phyloP scores from a whole-genome alignment of 1,139 yeast genomes.

The Suhomyces yuchorum region DNA sequence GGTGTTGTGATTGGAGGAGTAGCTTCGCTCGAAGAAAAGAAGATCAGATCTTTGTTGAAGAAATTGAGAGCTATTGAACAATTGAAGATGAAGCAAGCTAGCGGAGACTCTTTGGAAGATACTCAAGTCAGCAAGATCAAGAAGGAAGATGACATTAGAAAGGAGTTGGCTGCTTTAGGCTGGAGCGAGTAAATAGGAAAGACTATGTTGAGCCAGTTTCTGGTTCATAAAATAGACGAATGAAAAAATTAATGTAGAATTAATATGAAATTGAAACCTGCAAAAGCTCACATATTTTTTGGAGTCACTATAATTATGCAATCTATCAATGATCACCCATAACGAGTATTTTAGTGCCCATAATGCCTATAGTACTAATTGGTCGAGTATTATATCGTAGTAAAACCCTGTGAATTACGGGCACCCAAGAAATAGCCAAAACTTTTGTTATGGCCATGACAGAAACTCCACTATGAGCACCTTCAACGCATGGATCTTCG shows the following conservation, averaged over 20 bases:
- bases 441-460: no score
- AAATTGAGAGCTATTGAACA: conserved; percentile 92
- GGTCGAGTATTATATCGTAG: no score
- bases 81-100: conserved; percentile 80
- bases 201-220: background rate
- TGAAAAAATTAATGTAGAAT: background rate
- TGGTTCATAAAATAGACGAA: background rate
- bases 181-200: conserved; percentile 45
- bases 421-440: no score
- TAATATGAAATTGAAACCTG: no score
- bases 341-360: no score
- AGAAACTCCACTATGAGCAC: background rate
- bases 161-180: conserved; percentile 72
- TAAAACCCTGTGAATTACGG: no score
- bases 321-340: no score
- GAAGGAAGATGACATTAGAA: conserved; percentile 78
- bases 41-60: conserved; percentile 84
- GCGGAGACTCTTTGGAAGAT: conserved; percentile 85
- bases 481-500: background rate
- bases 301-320: no score
- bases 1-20: conserved; percentile 60
- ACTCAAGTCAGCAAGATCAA: conserved; percentile 89
- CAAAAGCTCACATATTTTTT: no score
- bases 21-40: conserved; percentile 80
- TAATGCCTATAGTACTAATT: no score